Conservation (phyloP, 2,329 filamentous ascomycete genomes). For the Xylaria sp. region DNA sequence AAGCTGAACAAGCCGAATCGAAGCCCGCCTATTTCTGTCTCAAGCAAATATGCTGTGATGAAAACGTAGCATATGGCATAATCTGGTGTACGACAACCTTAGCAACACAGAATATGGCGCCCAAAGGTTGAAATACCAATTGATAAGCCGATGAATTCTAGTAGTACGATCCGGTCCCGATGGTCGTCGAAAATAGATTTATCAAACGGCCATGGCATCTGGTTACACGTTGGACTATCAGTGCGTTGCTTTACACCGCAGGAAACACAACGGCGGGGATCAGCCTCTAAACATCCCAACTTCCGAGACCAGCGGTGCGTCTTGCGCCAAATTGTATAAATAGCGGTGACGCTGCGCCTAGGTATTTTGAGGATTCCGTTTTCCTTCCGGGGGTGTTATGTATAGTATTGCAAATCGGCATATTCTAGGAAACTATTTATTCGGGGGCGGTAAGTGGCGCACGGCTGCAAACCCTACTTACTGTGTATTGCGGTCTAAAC, state of each 20-base stretch:
- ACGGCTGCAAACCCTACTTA: not conserved
- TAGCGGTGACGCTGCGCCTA: not conserved
- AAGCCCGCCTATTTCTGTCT: not conserved
- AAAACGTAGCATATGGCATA: no score
- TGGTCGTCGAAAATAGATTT: not conserved
- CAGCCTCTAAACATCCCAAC: not conserved
- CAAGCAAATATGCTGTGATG: no score
- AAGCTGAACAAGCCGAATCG: not conserved
- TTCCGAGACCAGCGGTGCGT: not conserved
- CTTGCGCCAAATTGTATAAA: not conserved
- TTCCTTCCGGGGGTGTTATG: not conserved
- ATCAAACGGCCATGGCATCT: not conserved
- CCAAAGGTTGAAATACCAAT: not conserved
- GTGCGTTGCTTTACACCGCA: not conserved
- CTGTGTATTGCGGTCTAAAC: not conserved
- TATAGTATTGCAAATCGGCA: not conserved
- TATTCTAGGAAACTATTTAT: not conserved
- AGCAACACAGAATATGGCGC: not conserved
- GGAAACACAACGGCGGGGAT: slow-evolving; percentile 3
- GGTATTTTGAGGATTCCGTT: not conserved
- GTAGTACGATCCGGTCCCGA: not conserved
- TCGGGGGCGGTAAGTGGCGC: not conserved
- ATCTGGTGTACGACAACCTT: no score
- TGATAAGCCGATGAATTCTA: not conserved
- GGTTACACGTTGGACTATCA: slow-evolving; percentile 28